phyloP scores from a whole-genome alignment of 768 basidiomycete genomes.

The Collybia mongolica region DNA sequence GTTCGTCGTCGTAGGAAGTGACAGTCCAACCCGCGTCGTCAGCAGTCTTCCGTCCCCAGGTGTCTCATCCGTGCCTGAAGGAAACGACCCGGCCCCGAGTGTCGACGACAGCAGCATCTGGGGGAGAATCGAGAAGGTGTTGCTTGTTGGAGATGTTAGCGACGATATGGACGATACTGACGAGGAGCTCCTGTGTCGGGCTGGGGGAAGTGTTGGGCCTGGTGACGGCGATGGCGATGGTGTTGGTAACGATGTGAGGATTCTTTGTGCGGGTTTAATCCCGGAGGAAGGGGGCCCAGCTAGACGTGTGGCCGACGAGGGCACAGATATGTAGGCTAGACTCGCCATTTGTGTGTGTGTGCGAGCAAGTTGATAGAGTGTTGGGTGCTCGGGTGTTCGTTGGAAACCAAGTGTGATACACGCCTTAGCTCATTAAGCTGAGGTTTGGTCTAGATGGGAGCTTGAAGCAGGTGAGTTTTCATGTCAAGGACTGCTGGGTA shows the following conservation, averaged over 20 bases:
- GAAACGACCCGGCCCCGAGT: slow-evolving; percentile 16
- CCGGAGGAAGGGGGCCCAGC: slow-evolving; percentile 12
- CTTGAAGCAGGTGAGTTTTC: no score
- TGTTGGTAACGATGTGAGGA: slow-evolving; percentile 42
- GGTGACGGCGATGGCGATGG: slow-evolving; percentile 31
- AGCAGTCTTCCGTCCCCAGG: slow-evolving; percentile 36
- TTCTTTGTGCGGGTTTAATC: slow-evolving; percentile 39
- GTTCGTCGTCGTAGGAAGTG: slow-evolving; percentile 70
- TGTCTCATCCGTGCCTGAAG: slow-evolving; percentile 14
- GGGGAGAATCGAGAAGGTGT: slow-evolving; percentile 35
- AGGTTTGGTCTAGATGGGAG: no score
- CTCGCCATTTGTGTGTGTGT: no score
- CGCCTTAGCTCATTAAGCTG: no score
- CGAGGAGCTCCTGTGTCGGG: slow-evolving; percentile 2
- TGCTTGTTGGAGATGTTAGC: slow-evolving; percentile 21
- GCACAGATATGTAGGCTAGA: slow-evolving; percentile 48
- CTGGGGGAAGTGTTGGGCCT: slow-evolving; percentile 22
- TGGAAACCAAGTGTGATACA: no score
- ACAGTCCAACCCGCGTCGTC: slow-evolving; percentile 66
- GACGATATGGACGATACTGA: not conserved
- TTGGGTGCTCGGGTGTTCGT: no score
- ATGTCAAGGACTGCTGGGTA: no score
- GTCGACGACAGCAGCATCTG: slow-evolving; percentile 35
- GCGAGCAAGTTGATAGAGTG: no score
- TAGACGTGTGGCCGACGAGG: slow-evolving; percentile 40